Evolutionary conservation across 2,329 filamentous ascomycete species (phyloP), one percentile per base, ranked within the genome.

Genomic region (Penicillium sp.): DNA sequence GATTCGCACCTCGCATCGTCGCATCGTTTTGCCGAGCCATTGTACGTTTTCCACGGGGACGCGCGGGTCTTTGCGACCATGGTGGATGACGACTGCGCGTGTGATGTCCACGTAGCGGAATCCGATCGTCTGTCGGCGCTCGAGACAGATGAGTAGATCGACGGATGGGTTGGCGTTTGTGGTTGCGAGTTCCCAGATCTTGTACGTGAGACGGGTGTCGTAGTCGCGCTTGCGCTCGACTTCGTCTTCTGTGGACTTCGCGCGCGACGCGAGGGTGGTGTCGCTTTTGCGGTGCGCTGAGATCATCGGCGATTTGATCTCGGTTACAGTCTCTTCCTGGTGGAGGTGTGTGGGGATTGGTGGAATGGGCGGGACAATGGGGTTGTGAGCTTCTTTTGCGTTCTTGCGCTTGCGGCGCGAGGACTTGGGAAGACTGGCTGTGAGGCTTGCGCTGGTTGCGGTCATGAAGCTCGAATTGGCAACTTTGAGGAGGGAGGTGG

Each of bases 91-190:
- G 0, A 97, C 90, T 0, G 91, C 85, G 8, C 92, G 85, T 5
- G 89, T 95, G 62, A 99, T 96, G 70, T 99, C 94, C 16, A 96
- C 93, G 69, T 99, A 99, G 47, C 92, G 86, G 77, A 99, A 99
- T 0, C 94, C 94, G 65, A 99, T 96, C 0, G 90, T 87, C 66
- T 96, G 91, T 27, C 90, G 85, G 21, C 94, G 86, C 73, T 99
- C 94, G 1, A 99, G 81, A 69, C 94, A 99, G 5, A 97, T 90
- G 1, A 99, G 80, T 16, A 99, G 78, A 72, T 99, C 94, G 0
- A 96, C 91, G 0, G 94, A 93, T 0, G 94, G 94, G 69, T 99
- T 97, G 2, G 92, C 92, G 47, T 92, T 89, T 1, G 88, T 88
- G 0, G 93, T 97, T 1, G 94, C 92, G 16, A 95, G 82, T 56